Evolutionary conservation across 225 moss, liverwort and hornwort genomes (phyloP), one percentile per base, ranked within the genome.

Genomic region (Sphagnum tenellum): DNA sequence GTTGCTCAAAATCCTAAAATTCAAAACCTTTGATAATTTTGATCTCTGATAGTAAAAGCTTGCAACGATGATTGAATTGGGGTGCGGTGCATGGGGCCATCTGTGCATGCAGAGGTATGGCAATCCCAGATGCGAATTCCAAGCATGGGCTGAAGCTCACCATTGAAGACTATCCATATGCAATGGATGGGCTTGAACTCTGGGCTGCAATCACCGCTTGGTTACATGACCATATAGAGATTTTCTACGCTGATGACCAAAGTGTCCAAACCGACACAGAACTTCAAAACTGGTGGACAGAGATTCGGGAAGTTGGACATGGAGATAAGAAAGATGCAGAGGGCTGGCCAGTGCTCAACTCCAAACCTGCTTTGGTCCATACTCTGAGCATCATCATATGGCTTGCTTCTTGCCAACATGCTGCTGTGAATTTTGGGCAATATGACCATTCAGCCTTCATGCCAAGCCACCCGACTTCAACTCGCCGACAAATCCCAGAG

Each of bases 141-240:
- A 65, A 71, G 7, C 76, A 89, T 45, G 83, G 83, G 4, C 50
- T 86, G 50, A 68, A 75, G 56, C 63, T 89, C 10, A 67, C 77
- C 53, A 81, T 89, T 7, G 89, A 86, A 50, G 89, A 89, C 66
- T 86, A 86, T 61, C 89, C 89, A 2, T 89, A 78, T 53, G 89
- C 89, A 29, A 75, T 75, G 3, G 87, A 88, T 65, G 84, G 81
- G 12, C 75, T 88, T 50, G 78, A 84, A 74, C 78, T 89, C 44
- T 89, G 89, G 89, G 57, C 66, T 44, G 86, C 89, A 2, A 79
- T 89, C 13, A 44, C 66, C 52, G n/a, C 61, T 14, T 89, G 89
- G 89, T 67, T 89, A 5, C 46, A 9, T 7, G 83, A 89, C 3
- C 79, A 86, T 46, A 69, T 86, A 48, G 57, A 7, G 10, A 68